A percentile compares a stretch with the other conserved stretches of the same genome.
Conservation (phyloP, 805 yeast species). For the Cyberlindnera samutprakarnensis region DNA sequence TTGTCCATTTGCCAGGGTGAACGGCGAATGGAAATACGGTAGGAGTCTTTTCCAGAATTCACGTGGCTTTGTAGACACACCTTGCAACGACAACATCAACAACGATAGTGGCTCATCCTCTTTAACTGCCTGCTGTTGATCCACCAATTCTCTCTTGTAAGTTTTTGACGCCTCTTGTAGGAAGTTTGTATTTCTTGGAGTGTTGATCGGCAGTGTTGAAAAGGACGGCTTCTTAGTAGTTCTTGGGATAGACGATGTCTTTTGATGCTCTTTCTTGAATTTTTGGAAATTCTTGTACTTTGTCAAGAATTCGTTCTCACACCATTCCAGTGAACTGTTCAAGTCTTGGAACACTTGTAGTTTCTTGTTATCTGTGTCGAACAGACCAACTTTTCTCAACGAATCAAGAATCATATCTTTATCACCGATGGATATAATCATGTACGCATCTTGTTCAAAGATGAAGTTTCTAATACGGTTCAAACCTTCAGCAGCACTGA, state of each 20-base stretch:
- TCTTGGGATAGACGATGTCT: not conserved
- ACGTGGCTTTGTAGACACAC: conserved; percentile 4
- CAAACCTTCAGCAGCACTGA: conserved; percentile 94
- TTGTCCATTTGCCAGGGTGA: conserved; percentile 45
- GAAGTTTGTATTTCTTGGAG: conserved; percentile 35
- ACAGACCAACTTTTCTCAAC: conserved; percentile 75
- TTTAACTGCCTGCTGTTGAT: conserved; percentile 24
- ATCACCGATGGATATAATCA: conserved; percentile 72
- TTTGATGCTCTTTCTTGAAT: conserved; percentile 7
- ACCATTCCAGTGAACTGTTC: conserved; percentile 91
- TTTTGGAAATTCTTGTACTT: conserved; percentile 29
- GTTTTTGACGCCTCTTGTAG: conserved; percentile 31
- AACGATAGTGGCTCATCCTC: conserved; percentile 7
- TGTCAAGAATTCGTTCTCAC: conserved; percentile 78
- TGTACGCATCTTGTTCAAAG: conserved; percentile 56
- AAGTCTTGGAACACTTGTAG: conserved; percentile 66
- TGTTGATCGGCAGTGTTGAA: conserved; percentile 19
- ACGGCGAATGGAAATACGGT: conserved; percentile 28
- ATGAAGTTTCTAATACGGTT: conserved; percentile 76
- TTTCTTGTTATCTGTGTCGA: conserved; percentile 36
- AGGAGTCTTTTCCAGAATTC: conserved; percentile 7
- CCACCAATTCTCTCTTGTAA: conserved; percentile 11
- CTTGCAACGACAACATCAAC: conserved; percentile 7
- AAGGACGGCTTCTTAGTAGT: not conserved
- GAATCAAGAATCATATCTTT: conserved; percentile 64